Base-by-base conservation (phyloP, 306 rosid genomes). In the Gastrolobium villosum region DNA sequence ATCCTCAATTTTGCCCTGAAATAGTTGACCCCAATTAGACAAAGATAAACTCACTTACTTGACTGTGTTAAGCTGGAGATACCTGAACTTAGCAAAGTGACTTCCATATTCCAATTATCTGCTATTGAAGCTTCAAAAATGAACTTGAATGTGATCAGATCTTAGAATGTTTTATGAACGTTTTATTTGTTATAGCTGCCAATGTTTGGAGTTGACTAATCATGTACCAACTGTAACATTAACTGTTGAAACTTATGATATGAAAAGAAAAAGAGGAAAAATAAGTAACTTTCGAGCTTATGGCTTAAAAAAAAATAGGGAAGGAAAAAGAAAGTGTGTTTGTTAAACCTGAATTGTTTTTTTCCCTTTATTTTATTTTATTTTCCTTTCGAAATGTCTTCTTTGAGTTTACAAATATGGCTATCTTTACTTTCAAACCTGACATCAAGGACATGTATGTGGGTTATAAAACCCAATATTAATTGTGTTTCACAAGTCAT, bases 61-160 rank as follows among this genome's bases (percentile, higher is more conserved):
- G 72, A 52, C 20, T 65, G 35, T 43, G 49, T 44, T 55, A 44
- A 44, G 31, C 10, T 15, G 53, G 34, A 32, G 40, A 56, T 44
- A 43, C 60, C 68, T 32, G 4, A 43, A 44, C 40, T 5, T 39
- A 11, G 71, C 30, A 48, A 49, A 31, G 43, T 32, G 53, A 15
- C 9, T n/a, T 1, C 40, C 10, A 28, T n/a, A 26, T 65, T 53
- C 15, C 41, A 36, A 14, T 10, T 62, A 5, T 39, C 15, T 63
- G 53, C 52, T 4, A 15, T 67, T 26, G 1, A 77, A 26, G 37
- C 59, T 55, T 54, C 15, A 56, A n/a, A 72, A 78, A 63, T 44
- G 20, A 20, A n/a, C 41, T 57, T 56, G 50, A 69, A 5, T 20
- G 64, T 78, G 39, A 6, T 48, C 43, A 53, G 13, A 41, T 65